Conservation (phyloP, 192 early-diverging fungal genomes). For the Ambispora gerdemannii region DNA sequence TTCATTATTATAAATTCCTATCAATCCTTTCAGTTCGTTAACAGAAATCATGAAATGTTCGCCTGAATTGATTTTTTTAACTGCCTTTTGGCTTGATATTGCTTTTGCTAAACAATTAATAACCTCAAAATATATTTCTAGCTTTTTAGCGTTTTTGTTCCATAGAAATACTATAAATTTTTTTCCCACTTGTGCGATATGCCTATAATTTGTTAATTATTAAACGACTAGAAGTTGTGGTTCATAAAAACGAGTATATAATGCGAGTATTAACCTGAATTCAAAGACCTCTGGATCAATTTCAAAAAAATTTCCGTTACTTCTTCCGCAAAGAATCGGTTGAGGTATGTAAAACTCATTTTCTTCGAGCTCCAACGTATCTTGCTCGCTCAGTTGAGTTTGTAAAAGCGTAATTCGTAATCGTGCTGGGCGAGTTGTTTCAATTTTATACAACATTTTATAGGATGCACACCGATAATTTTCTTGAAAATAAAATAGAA, state of each 20-base stretch:
- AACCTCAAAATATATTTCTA: constrained; percentile 21
- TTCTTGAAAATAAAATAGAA: no score
- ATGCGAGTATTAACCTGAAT: not conserved
- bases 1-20: constrained; percentile 25
- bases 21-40: constrained; percentile 27
- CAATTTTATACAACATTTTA: not conserved
- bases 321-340: not conserved
- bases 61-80: constrained; percentile 7
- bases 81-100: not conserved
- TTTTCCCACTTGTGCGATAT: constrained; percentile 12
- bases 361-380: constrained; percentile 9
- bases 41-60: constrained; percentile 1
- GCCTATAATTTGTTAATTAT: constrained; percentile 2
- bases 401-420: constrained; percentile 1
- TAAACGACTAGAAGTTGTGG: not conserved
- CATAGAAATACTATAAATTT: constrained; percentile 19
- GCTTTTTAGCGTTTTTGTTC: not conserved
- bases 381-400: constrained; percentile 6
- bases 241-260: not conserved
- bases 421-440: not conserved
- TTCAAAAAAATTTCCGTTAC: constrained; percentile 4
- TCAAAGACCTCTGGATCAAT: constrained; percentile 17
- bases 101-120: not conserved
- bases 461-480: not conserved
- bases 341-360: constrained; percentile 3